Conservation (phyloP, 1,284 basidiomycete species). For the Phellinidium pouzarii region DNA sequence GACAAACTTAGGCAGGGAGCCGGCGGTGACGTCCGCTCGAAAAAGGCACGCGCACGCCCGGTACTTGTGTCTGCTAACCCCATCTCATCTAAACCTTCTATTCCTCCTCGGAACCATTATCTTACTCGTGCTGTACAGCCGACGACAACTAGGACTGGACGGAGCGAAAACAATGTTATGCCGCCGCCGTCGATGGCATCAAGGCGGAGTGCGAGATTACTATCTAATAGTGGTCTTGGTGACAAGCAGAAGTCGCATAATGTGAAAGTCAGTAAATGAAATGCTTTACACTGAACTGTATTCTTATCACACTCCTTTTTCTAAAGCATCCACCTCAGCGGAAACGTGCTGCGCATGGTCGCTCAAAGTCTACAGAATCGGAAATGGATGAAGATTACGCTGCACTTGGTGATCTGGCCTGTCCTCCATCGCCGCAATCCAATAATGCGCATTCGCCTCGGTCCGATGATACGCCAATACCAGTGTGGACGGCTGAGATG, state of each 20-base stretch:
- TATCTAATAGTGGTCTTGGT: conserved; percentile 39
- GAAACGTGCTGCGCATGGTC: conserved; percentile 46
- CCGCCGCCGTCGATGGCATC: conserved; percentile 34
- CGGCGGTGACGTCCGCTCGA: conserved; percentile 55
- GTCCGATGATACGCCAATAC: conserved; percentile 54
- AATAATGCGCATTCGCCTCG: conserved; percentile 46
- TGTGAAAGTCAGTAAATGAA: conserved; percentile 29
- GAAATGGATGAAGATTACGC: conserved; percentile 59
- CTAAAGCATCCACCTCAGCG: conserved; percentile 43
- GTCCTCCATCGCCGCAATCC: conserved; percentile 57
- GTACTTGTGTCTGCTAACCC: conserved; percentile 72
- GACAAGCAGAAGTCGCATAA: conserved; percentile 37
- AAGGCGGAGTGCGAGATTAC: conserved; percentile 63
- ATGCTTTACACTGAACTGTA: conserved; percentile 11
- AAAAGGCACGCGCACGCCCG: conserved; percentile 81
- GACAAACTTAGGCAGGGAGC: conserved; percentile 40
- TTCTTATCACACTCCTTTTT: conserved; percentile 10
- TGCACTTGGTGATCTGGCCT: conserved; percentile 37
- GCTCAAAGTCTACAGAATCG: conserved; percentile 55
- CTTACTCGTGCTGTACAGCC: conserved; percentile 65
- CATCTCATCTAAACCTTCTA: conserved; percentile 48
- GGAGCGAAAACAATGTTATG: conserved; percentile 40
- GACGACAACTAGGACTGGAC: conserved; percentile 42
- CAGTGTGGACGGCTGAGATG: conserved; percentile 51
- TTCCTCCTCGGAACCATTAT: conserved; percentile 15